Percentiles rank a stretch among this genome's conserved stretches.
Conservation (phyloP, 306 rosid genomes). For the Pyrus betulifolia region DNA sequence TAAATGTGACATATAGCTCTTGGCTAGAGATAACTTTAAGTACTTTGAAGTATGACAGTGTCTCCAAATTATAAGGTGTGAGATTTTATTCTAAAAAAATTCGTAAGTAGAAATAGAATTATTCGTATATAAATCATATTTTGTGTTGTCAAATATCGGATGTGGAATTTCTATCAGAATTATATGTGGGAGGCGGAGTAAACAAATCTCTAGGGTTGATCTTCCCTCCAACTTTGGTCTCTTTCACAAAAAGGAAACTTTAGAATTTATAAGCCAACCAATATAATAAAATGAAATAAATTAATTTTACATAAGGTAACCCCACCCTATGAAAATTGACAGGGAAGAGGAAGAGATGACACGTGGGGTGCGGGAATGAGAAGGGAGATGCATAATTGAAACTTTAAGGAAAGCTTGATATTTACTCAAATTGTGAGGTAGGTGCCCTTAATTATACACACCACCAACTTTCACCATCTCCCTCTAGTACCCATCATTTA, state of each 20-base stretch:
- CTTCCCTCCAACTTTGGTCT: background rate
- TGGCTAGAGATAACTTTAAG: too few species aligned
- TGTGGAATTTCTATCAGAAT: too few species aligned
- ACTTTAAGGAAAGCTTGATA: background rate
- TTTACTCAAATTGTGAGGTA: background rate
- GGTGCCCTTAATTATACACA: slow-evolving; percentile 6
- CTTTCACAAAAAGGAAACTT: background rate
- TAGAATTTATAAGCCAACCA: background rate
- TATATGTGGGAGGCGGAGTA: too few species aligned
- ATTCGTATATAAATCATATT: too few species aligned
- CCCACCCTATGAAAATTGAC: background rate
- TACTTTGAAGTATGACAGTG: too few species aligned
- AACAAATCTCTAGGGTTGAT: background rate
- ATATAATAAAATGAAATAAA: too few species aligned
- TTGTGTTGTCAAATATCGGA: too few species aligned
- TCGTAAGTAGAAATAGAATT: too few species aligned
- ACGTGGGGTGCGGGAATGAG: slow-evolving; percentile 11
- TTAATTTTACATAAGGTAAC: too few species aligned
- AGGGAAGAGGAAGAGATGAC: background rate
- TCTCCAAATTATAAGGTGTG: too few species aligned
- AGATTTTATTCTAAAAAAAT: too few species aligned
- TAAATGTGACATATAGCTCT: too few species aligned
- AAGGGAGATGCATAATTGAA: background rate
- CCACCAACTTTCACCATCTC: background rate
- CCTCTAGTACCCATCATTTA: background rate